Percentiles rank a stretch among this genome's conserved stretches.
Conservation (phyloP, 2,329 filamentous ascomycete genomes). For the Lecanicillium sp. region DNA sequence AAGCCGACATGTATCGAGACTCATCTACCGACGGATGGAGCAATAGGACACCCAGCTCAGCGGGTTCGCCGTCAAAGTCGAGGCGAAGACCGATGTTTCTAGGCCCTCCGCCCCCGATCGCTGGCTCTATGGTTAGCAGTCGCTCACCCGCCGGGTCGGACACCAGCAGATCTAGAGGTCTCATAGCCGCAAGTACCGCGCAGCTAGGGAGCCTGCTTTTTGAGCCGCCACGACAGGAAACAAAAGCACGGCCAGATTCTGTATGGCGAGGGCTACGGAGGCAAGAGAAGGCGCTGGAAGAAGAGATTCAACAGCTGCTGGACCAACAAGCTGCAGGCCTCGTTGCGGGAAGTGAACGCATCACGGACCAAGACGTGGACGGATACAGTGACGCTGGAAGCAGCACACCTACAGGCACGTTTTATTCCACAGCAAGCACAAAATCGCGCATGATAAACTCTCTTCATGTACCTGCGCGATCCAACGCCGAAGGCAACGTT, state of each 20-base stretch:
- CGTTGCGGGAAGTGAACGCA: constrained; percentile 25
- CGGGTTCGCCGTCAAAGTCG: constrained; percentile 22
- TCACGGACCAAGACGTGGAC: constrained; percentile 15
- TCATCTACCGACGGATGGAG: constrained; percentile 12
- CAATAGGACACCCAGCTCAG: constrained; percentile 16
- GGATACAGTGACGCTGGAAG: constrained; percentile 31
- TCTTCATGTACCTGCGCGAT: constrained; percentile 31
- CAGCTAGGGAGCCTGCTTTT: constrained; percentile 28
- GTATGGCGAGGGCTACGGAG: constrained; percentile 38
- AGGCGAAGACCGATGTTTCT: constrained; percentile 31
- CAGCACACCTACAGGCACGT: constrained; percentile 31
- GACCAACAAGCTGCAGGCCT: constrained; percentile 40
- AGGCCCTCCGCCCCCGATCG: constrained; percentile 44
- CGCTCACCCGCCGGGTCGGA: constrained; percentile 9
- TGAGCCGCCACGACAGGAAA: constrained; percentile 20
- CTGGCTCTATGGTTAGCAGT: constrained; percentile 28
- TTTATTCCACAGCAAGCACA: constrained; percentile 30
- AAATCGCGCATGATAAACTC: constrained; percentile 31
- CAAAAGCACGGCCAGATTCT: constrained; percentile 28
- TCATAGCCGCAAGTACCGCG: constrained; percentile 14
- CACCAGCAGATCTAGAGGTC: constrained; percentile 11
- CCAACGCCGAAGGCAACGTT: constrained; percentile 36
- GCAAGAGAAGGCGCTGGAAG: constrained; percentile 36
- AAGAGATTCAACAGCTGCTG: constrained; percentile 38
- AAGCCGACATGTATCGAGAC: constrained; percentile 1